Evolutionary conservation across 345 rosid species (phyloP).

Genomic region (Acer campestre): DNA sequence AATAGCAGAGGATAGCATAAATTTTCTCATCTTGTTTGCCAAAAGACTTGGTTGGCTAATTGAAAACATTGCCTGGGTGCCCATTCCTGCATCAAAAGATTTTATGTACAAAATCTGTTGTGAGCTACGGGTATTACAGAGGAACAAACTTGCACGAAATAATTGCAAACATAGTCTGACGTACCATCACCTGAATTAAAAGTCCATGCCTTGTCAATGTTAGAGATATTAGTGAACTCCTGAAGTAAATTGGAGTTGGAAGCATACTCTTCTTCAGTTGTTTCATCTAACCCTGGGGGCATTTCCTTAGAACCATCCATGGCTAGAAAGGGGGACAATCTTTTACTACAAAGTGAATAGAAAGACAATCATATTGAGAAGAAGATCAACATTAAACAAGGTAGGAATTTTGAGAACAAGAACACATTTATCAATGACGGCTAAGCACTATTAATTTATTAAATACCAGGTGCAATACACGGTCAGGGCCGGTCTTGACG

Average conservation of each 20-base stretch:
- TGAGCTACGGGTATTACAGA: neutral
- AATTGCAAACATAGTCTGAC: neutral
- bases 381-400: neutral
- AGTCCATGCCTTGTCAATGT: constrained; percentile 83
- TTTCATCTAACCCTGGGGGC: constrained; percentile 50
- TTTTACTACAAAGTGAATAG: constrained; percentile 32
- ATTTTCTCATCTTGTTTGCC: constrained; percentile 77
- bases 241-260: constrained; percentile 69
- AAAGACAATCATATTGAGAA: constrained; percentile 7
- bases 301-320: constrained; percentile 55
- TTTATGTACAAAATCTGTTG: neutral
- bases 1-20: constrained; percentile 56
- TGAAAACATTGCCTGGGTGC: constrained; percentile 69
- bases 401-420: neutral
- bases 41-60: constrained; percentile 79
- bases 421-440: neutral
- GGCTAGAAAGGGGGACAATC: constrained; percentile 28
- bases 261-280: constrained; percentile 66
- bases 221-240: constrained; percentile 63
- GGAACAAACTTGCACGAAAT: neutral
- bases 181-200: constrained; percentile 59
- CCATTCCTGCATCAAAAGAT: constrained; percentile 43
- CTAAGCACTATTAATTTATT: neutral
- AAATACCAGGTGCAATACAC: neutral
- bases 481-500: too few relatives aligned